phyloP scores from a whole-genome alignment of 257 asterid species.

The Misopates orontium region DNA sequence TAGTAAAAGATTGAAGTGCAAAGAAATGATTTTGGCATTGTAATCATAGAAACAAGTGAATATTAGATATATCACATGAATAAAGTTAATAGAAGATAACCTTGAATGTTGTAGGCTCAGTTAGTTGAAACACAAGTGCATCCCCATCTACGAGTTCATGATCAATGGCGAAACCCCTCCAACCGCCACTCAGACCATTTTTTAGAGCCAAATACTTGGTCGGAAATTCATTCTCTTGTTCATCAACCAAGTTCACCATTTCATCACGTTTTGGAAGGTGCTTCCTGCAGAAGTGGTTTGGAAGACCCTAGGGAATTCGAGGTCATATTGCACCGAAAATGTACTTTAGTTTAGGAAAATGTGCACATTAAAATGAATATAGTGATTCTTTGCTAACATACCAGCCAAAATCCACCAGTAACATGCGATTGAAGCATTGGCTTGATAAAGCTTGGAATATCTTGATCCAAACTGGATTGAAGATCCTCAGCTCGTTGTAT shows the following conservation, averaged over 20 bases:
- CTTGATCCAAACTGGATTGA: slow-evolving; percentile 42
- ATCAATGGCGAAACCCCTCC: slow-evolving; percentile 59
- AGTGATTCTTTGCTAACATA: no score
- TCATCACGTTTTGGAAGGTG: slow-evolving; percentile 46
- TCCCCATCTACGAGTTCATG: slow-evolving; percentile 71
- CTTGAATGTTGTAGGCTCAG: slow-evolving; percentile 49
- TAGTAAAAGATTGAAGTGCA: no score
- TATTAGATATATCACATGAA: no score
- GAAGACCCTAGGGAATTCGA: slow-evolving; percentile 49
- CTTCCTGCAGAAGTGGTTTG: slow-evolving; percentile 45
- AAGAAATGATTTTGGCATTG: no score
- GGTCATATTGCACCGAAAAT: no score
- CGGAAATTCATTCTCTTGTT: slow-evolving; percentile 36
- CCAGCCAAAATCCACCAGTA: slow-evolving; percentile 75
- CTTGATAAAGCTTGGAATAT: slow-evolving; percentile 58
- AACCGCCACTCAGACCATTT: slow-evolving; percentile 71
- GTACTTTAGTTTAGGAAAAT: no score
- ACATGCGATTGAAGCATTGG: slow-evolving; percentile 70
- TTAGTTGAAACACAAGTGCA: slow-evolving; percentile 59
- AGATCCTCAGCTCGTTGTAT: slow-evolving; percentile 53
- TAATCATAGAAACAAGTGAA: no score
- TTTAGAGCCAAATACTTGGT: slow-evolving; percentile 49
- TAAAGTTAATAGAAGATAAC: no score
- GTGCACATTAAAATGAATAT: no score
- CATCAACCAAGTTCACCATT: slow-evolving; percentile 44